Evolutionary conservation across 208 protist genomes (phyloP), one percentile per base, ranked within the genome.

Genomic region (Wallacemonas sp.): DNA sequence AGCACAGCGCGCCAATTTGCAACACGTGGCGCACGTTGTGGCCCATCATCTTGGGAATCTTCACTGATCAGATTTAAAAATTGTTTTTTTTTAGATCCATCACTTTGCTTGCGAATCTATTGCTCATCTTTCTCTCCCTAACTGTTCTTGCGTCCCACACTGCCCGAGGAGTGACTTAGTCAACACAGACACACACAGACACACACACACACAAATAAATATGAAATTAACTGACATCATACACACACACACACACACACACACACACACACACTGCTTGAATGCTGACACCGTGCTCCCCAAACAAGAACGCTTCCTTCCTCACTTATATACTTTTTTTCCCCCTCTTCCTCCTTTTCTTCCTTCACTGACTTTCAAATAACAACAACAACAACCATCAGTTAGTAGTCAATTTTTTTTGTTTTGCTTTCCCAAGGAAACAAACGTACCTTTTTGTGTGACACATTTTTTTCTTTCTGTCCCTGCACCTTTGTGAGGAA

Each of bases 111-210:
- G 4, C 68, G 7, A 72, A 12, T 67, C 12, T 74, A 8, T 57
- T 67, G 49, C 32, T 74, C 62, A 70, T 61, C 11, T 57, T 69
- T 36, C 14, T 48, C 5, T 61, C 26, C 23, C 57, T 71, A 38
- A 26, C 16, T 70, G n/a, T n/a, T n/a, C n/a, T n/a, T n/a, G n/a
- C n/a, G n/a, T n/a, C n/a, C n/a, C n/a, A n/a, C n/a, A n/a, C n/a
- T n/a, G n/a, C n/a, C n/a, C n/a, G n/a, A n/a, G n/a, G n/a, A n/a
- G n/a, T n/a, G n/a, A n/a, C n/a, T n/a, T n/a, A n/a, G n/a, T n/a
- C n/a, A n/a, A n/a, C n/a, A n/a, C n/a, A n/a, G n/a, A n/a, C n/a
- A n/a, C n/a, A n/a, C n/a, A n/a, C n/a, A n/a, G n/a, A n/a, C n/a
- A n/a, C n/a, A n/a, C 32, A 33, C 10, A 52, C n/a, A 52, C 20